Evolutionary conservation across 495 filamentous ascomycete genomes (phyloP).

Genomic region (Aspergillus haitiensis): DNA sequence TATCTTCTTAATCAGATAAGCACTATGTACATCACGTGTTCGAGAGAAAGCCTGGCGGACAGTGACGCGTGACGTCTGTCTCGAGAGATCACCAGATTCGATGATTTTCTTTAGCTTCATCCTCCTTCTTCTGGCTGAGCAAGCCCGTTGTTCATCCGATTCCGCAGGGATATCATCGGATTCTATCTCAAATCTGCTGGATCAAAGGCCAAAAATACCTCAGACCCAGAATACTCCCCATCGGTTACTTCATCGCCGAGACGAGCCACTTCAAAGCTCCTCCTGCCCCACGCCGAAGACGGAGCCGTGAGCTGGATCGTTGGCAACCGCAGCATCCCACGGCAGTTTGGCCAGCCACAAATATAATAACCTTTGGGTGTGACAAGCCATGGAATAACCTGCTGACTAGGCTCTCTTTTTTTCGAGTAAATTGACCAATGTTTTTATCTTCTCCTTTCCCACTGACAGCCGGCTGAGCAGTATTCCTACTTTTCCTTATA

Average conservation of each 20-base stretch:
- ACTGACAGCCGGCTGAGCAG: conserved; percentile 6
- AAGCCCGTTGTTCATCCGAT: conserved; percentile 10
- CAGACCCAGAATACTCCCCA: conserved; percentile 21
- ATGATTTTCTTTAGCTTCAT: conserved; percentile 5
- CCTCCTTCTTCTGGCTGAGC: neutral
- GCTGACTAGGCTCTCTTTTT: conserved; percentile 3
- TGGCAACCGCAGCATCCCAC: conserved; percentile 36
- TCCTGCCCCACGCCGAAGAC: conserved; percentile 27
- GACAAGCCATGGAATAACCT: conserved; percentile 15
- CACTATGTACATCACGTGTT: neutral
- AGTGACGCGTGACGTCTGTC: conserved; percentile 9
- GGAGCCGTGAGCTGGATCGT: conserved; percentile 34
- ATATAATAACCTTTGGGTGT: neutral
- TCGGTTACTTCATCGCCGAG: conserved; percentile 24
- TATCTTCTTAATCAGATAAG: conserved; percentile 12
- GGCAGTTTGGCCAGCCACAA: neutral
- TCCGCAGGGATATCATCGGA: conserved; percentile 9
- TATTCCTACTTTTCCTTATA: neutral
- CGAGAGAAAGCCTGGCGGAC: neutral
- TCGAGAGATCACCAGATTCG: neutral
- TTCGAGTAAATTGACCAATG: conserved; percentile 4
- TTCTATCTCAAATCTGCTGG: conserved; percentile 5
- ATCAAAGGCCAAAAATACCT: conserved; percentile 6
- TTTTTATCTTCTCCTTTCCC: neutral
- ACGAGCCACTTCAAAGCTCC: conserved; percentile 23